phyloP scores from a whole-genome alignment of 2,329 filamentous ascomycete genomes.

The Nemania sp. region DNA sequence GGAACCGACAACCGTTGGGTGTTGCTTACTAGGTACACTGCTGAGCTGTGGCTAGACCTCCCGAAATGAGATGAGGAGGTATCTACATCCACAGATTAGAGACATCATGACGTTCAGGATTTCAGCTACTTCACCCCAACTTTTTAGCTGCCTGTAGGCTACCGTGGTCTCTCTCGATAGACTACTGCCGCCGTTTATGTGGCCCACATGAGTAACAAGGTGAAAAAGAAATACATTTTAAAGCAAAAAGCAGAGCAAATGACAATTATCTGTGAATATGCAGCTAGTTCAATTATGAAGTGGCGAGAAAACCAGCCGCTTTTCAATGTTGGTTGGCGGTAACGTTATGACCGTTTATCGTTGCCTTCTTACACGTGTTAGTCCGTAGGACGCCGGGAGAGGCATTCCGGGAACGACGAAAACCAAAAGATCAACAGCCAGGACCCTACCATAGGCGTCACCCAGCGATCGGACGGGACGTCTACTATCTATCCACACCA shows the following conservation, averaged over 20 bases:
- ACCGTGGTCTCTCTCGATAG: neutral
- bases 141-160: neutral
- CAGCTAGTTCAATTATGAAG: constrained; percentile 12
- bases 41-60: neutral
- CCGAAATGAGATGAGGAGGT: neutral
- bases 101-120: neutral
- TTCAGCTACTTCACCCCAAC: neutral
- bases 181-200: neutral
- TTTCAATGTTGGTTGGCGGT: constrained; percentile 5
- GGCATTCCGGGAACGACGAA: constrained; percentile 12
- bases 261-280: constrained; percentile 9
- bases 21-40: neutral
- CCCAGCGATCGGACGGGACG: neutral
- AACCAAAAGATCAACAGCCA: constrained; percentile 19
- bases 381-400: neutral
- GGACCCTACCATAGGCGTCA: neutral
- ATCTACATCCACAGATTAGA: neutral
- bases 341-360: constrained; percentile 3
- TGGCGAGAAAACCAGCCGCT: constrained; percentile 8
- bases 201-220: neutral
- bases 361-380: constrained; percentile 3
- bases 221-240: neutral
- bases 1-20: neutral
- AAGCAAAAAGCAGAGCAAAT: neutral
- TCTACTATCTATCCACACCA: neutral